Base-by-base conservation (phyloP, 306 rosid genomes). In the Lupinus albus region DNA sequence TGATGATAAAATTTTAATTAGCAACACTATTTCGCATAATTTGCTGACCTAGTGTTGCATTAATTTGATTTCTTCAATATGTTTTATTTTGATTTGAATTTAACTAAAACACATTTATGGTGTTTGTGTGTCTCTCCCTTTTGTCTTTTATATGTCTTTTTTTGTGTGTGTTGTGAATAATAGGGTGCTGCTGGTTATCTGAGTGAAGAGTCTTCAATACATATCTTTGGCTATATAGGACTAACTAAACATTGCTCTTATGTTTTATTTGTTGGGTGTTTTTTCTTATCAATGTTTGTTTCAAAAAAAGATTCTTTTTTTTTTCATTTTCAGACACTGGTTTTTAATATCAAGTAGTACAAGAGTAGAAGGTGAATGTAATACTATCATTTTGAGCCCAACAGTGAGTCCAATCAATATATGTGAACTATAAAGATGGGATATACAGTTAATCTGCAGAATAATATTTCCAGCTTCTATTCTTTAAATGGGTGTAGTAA, bases 341-440 rank as follows among this genome's bases (percentile, higher is more conserved):
- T 52, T 70, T 60, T 35, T 17, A 30, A 6, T 70, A 51, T 15
- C 60, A 39, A 65, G 74, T 28, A 65, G 74, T 28, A 48, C 38
- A 21, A 32, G 36, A 32, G 36, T 32, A 6, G 36, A 32, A 32
- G 7, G 36, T 10, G 5, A 70, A 58, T 41, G 49, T 46, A 4
- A 32, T 32, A 21, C 36, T 51, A 36, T 59, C 48, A 21, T 35
- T 41, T 20, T 72, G 65, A 42, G 36, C 35, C 64, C 7, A 41
- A 30, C 41, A 12, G 57, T 30, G 61, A 60, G 46, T 67, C 67
- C 68, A 38, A 74, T 74, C 47, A 30, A 57, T 47, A 18, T 52
- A 76, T 36, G 16, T 58, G 67, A 73, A 61, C 70, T 60, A 33
- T 48, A 60, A 70, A 50, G 56, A 88, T 88, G 95, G 89, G 80